These are phyloP conservation scores for Allium fistulosum DNA, from an alignment of 106 monocot species.

Conservation along the genomic window DNA sequence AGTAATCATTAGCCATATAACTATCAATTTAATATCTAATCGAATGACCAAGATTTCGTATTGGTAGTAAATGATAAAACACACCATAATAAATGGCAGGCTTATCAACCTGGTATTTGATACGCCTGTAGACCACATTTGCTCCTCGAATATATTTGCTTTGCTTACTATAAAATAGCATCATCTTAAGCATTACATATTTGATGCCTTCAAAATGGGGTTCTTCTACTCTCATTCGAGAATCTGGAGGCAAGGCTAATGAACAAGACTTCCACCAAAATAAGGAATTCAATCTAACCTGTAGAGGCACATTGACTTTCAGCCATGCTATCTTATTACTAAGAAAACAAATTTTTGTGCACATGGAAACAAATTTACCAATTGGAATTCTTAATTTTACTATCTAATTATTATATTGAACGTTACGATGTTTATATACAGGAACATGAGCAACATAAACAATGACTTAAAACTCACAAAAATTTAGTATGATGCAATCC, in stretches of 20 bases:
- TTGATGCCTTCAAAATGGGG: constrained; percentile 68
- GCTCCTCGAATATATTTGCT: constrained; percentile 89
- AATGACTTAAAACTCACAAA: background rate
- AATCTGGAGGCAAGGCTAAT: constrained; percentile 62
- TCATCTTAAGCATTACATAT: constrained; percentile 51
- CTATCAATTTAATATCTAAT: too few relatives aligned
- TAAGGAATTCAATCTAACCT: constrained; percentile 60
- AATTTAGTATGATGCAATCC: background rate
- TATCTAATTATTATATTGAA: background rate
- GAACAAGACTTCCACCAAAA: constrained; percentile 89
- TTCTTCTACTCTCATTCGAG: constrained; percentile 74
- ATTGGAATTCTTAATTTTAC: background rate
- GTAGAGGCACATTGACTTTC: constrained; percentile 10
- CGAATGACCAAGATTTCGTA: background rate
- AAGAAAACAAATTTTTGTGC: too few relatives aligned
- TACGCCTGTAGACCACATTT: constrained; percentile 72
- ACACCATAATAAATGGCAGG: constrained; percentile 86
- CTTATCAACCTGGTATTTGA: constrained; percentile 68
- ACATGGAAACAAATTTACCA: constrained; percentile 2
- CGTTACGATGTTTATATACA: background rate
- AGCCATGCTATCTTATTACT: constrained; percentile 1
- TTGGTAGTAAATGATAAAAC: constrained; percentile 1
- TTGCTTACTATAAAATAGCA: constrained; percentile 89
- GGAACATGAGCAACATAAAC: background rate
- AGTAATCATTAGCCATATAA: too few relatives aligned